Conservation (phyloP, 73 alveolate species). For the Paramecium primaurelia region DNA sequence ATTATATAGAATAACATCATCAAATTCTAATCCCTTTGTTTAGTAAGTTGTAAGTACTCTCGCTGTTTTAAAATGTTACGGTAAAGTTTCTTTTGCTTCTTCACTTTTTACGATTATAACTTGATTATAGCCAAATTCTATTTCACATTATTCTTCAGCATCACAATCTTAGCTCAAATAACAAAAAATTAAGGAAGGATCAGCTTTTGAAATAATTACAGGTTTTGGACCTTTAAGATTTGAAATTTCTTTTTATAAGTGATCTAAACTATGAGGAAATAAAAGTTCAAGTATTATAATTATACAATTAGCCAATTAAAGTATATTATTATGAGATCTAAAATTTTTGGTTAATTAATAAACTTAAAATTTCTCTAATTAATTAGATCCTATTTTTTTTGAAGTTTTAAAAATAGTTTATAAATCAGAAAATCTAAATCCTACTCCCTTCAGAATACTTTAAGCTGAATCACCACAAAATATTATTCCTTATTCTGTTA, state of each 20-base stretch:
- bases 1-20: conserved; percentile 81
- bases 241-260: conserved; percentile 73
- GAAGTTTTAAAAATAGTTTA: conserved; percentile 57
- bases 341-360: conserved; percentile 63
- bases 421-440: conserved; percentile 81
- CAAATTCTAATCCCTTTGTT: conserved; percentile 91
- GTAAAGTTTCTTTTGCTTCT: conserved; percentile 69
- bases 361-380: not conserved
- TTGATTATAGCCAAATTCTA: conserved; percentile 81
- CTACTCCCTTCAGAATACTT: conserved; percentile 89
- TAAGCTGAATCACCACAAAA: conserved; percentile 92
- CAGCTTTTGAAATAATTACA: conserved; percentile 7
- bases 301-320: conserved; percentile 80
- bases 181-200: conserved; percentile 35
- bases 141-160: not conserved
- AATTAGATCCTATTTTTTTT: not conserved
- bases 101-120: conserved; percentile 82
- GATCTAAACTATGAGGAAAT: conserved; percentile 85
- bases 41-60: conserved; percentile 81
- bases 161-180: not conserved
- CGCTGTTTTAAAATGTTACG: conserved; percentile 70
- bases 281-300: conserved; percentile 70
- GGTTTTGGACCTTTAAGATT: conserved; percentile 80
- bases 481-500: conserved; percentile 73
- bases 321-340: conserved; percentile 80